Percentiles rank a stretch among this genome's conserved stretches.
Conservation (phyloP, 139 green algal species). For the Coelastrella sp. region DNA sequence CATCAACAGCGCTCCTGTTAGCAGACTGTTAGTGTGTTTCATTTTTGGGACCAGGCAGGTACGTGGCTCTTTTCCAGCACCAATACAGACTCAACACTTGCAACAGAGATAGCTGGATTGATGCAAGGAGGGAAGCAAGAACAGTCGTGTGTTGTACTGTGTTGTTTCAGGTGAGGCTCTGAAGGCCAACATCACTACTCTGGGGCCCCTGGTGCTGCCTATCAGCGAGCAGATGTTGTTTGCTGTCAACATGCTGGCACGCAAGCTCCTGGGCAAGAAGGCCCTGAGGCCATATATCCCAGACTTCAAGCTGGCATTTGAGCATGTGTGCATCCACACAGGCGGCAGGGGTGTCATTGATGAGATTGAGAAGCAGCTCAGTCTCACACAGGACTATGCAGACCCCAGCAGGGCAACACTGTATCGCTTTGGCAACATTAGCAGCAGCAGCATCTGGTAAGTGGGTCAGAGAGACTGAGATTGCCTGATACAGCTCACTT, state of each 20-base stretch:
- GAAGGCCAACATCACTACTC: conserved; percentile 97
- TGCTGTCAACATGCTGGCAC: conserved; percentile 87
- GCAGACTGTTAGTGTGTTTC: no score
- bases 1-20: no score
- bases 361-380: conserved; percentile 97
- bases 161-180: conserved; percentile 70
- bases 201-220: conserved; percentile 95
- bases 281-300: conserved; percentile 89
- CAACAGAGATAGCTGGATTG: no score
- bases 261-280: conserved; percentile 76
- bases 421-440: conserved; percentile 90
- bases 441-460: conserved; percentile 85
- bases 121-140: no score
- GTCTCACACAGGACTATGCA: conserved; percentile 67
- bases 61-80: no score
- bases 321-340: conserved; percentile 99
- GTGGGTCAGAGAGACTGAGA: not conserved
- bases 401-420: conserved; percentile 87
- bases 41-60: no score
- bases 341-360: conserved; percentile 93
- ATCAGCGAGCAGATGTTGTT: conserved; percentile 96
- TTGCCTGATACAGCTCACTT: not conserved
- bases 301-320: conserved; percentile 98
- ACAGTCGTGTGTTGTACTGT: conserved; percentile 38
- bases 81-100: not conserved